Evolutionary conservation across 495 filamentous ascomycete species (phyloP), one percentile per base, ranked within the genome.

Genomic region (Penicillium maclennaniae): DNA sequence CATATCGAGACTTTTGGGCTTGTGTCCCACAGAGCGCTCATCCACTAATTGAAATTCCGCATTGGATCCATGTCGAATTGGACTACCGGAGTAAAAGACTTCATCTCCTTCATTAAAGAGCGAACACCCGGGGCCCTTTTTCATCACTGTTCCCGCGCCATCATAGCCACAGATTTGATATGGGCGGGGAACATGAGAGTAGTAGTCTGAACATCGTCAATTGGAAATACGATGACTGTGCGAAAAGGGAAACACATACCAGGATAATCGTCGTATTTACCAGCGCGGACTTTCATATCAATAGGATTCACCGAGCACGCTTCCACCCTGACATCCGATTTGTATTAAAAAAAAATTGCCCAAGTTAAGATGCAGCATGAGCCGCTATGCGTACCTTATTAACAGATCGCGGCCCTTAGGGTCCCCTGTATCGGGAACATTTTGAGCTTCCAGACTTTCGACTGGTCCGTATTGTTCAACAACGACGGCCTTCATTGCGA

Each of bases 221-320:
- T 8, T 5, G 5, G 26, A 4, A 27, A 27, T 27, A 27, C 26
- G 4, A 27, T 27, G 8, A 8, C 26, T 8, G 8, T 27, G 26
- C 26, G 31, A 6, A n/a, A 9, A 31, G 21, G 45, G 28, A 19
- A n/a, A n/a, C 39, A 36, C 12, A 16, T 48, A 57, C 54, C 54
- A 16, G 65, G 67, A 45, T 62, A 64, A 53, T 69, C 66, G 48
- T 71, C 68, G 47, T 71, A 69, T 6, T 54, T 58, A 19, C 60
- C 60, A 25, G 53, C 53, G 16, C 69, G 60, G 36, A 71, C 62
- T 50, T 71, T 71, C 5, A 51, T 62, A 46, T 71, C 66, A 50
- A 71, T 53, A 21, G 69, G 66, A 47, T 68, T 69, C 16, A 69
- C 62, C 8, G 66, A 66, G n/a, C 34, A 48, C 36, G 45, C 45